Conservation (phyloP, 345 rosid genomes). For the Eucalyptus curtisii region DNA sequence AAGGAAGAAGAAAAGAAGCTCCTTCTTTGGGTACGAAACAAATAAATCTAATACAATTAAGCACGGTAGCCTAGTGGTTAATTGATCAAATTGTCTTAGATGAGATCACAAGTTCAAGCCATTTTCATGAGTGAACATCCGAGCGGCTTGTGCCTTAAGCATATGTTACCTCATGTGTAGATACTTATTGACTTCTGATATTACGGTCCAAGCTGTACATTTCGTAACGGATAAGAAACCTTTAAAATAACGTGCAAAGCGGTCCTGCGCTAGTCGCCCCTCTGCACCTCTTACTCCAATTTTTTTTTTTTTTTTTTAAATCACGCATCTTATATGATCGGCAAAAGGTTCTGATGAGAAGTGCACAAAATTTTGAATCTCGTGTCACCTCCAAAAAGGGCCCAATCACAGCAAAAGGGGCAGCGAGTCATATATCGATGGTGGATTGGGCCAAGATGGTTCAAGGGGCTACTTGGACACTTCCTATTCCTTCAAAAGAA, state of each 20-base stretch:
- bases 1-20: not conserved
- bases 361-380: not conserved
- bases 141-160: not conserved
- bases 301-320: too few species aligned
- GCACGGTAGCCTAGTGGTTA: not conserved
- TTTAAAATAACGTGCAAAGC: not conserved
- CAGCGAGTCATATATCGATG: not conserved
- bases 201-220: too few species aligned
- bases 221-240: not conserved
- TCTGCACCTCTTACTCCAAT: not conserved
- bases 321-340: too few species aligned
- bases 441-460: not conserved
- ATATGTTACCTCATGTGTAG: not conserved
- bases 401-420: not conserved
- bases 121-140: not conserved
- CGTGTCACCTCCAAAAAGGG: not conserved
- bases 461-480: not conserved
- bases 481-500: not conserved
- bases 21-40: not conserved
- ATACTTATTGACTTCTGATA: not conserved
- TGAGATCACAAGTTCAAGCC: not conserved
- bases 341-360: not conserved
- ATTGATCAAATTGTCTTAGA: not conserved
- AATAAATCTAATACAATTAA: not conserved
- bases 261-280: not conserved